These are phyloP conservation scores for Byssoonygena ceratinophila DNA, from an alignment of 2,329 filamentous ascomycete genomes.

Conservation along the genomic window DNA sequence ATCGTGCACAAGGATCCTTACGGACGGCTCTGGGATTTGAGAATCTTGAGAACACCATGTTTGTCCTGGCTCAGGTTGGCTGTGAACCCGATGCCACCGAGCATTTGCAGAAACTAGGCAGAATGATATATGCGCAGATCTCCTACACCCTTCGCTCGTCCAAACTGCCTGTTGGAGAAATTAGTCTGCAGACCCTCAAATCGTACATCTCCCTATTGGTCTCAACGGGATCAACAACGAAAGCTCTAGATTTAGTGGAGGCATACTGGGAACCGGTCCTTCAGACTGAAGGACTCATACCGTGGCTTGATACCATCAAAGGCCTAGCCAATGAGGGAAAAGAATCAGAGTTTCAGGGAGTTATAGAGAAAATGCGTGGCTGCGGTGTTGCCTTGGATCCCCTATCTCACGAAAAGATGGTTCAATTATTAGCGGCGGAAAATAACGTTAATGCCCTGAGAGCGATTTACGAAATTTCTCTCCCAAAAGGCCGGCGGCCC, in stretches of 20 bases:
- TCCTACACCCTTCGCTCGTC: too few species aligned
- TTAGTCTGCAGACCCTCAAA: constrained; percentile 31
- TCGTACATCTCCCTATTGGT: constrained; percentile 44
- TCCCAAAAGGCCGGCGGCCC: constrained; percentile 35
- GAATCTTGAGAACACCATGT: constrained; percentile 33
- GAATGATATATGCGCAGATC: constrained; percentile 28
- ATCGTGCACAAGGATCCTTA: constrained; percentile 11
- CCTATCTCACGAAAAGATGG: constrained; percentile 42
- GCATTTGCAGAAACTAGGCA: constrained; percentile 33
- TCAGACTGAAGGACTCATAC: constrained; percentile 15
- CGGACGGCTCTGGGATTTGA: constrained; percentile 29
- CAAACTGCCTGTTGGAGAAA: too few species aligned
- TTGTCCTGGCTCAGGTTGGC: constrained; percentile 29
- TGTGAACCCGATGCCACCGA: constrained; percentile 31
- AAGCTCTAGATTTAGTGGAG: constrained; percentile 42
- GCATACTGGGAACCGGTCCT: constrained; percentile 31
- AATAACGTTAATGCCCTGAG: constrained; percentile 53
- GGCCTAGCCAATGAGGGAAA: constrained; percentile 45
- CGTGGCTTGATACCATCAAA: constrained; percentile 46
- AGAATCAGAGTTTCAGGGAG: constrained; percentile 23
- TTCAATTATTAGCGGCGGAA: constrained; percentile 51
- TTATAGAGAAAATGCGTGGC: constrained; percentile 18
- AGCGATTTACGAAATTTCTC: constrained; percentile 53
- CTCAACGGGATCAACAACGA: constrained; percentile 45
- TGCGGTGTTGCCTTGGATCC: constrained; percentile 29